phyloP scores from a whole-genome alignment of 2,329 filamentous ascomycete species.

The Alternaria brassicae region DNA sequence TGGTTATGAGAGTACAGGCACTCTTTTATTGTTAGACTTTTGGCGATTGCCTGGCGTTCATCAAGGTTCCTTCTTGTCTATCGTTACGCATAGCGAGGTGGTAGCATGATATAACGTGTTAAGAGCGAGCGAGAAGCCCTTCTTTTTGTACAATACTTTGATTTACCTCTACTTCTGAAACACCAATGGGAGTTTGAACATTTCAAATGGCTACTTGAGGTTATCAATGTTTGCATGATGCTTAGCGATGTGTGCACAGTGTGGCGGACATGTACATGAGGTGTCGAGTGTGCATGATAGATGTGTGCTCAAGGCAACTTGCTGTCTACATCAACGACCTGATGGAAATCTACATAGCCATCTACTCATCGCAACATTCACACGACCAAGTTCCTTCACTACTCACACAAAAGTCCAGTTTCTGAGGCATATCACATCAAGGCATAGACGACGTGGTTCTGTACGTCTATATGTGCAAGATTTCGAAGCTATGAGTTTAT shows the following conservation, averaged over 20 bases:
- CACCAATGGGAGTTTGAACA: not conserved
- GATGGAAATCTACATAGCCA: no score
- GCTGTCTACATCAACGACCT: no score
- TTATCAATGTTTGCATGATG: not conserved
- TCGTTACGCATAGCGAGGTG: slow-evolving; percentile 1
- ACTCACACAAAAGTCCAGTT: no score
- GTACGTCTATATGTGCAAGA: no score
- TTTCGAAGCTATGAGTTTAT: no score
- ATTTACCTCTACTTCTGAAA: not conserved
- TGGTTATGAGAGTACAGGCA: slow-evolving; percentile 17
- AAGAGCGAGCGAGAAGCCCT: not conserved
- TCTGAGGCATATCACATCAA: no score
- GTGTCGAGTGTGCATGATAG: no score
- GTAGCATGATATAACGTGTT: not conserved
- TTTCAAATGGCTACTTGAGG: not conserved
- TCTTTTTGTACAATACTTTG: not conserved
- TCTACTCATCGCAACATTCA: no score
- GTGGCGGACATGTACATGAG: not conserved
- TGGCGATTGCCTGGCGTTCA: not conserved
- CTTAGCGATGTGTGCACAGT: not conserved
- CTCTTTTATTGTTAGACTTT: not conserved
- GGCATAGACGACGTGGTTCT: no score
- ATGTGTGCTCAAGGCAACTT: no score
- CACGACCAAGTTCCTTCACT: no score
- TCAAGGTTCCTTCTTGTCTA: not conserved